Base-by-base conservation (phyloP, 768 basidiomycete species). In the Lepiota venenata region DNA sequence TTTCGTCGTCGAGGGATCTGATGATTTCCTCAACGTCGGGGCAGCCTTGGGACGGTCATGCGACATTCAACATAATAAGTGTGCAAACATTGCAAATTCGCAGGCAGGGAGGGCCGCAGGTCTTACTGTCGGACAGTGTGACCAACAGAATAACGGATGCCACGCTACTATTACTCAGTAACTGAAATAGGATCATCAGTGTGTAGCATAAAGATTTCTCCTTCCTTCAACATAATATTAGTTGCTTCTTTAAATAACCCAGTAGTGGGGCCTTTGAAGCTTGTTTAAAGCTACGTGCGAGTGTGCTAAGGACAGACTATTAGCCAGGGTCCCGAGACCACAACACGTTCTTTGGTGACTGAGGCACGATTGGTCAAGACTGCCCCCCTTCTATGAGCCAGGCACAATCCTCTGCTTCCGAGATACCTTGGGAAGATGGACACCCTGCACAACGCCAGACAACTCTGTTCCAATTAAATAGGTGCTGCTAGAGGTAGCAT, bases 41-140 rank as follows among this genome's bases (percentile, higher is more conserved):
- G 77, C 75, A 38, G 82, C 82, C 15, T 70, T 83, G 29, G 78
- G 77, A 18, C 77, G 82, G 27, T 80, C 80, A 1, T 85, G 83
- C 66, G 79, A 81, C 59, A 72, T 80, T 37, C 81, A 83, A 64
- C 74, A 82, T 63, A 83, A 83, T 66, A 53, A 64, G 32, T 85
- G 82, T 58, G 78, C 79, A 36, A 70, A 82, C 63, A 59, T 71
- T 21, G 78, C 79, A 15, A 82, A 82, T 71, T 73, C 75, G 36
- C 69, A 64, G 20, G 63, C 63, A 32, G 69, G 73, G n/a, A 66
- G 64, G 43, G 61, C 64, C 1, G 47, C 64, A 27, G 70, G 72
- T 10, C 69, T 80, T 54, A 58, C 67, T 20, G 79, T 78, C 46
- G 61, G 65, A 25, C 70, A 73, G 56, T 73, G 71, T 56, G 71